Evolutionary conservation across 768 basidiomycete species (phyloP), one percentile per base, ranked within the genome.

Genomic region (Termitomyces sp.): DNA sequence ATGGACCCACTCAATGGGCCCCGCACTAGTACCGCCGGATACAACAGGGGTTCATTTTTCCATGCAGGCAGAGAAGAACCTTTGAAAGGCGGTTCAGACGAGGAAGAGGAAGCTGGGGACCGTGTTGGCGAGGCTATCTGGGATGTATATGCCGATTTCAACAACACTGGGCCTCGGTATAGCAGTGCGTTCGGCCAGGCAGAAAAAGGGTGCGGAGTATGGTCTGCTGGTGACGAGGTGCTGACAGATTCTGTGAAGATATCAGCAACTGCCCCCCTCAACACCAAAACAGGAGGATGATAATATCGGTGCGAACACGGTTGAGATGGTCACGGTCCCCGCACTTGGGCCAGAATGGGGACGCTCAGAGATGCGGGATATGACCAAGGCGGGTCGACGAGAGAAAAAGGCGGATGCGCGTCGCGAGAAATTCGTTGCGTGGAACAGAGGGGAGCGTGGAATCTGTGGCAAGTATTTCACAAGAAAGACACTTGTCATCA

Each of bases 301-400:
- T 12, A 66, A 68, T 44, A 65, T 61, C 42, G 51, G 70, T 17
- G 54, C 63, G 4, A 75, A 76, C 10, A 83, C 81, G 3, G 89
- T 94, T 23, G 94, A 98, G 70, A 78, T 95, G 69, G 88, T 96
- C 43, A 96, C 94, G 0, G 92, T 97, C 0, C 94, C 94, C 3
- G 90, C 90, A 2, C 77, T 98, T 3, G 94, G 94, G 19, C 75
- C 94, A 0, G 94, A 98, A 73, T 98, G 94, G 94, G 80, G 80
- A 25, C 83, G 84, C 49, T 74, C 79, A 19, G 94, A 98, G 68
- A 71, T 97, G 69, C 80, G 79, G 47, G 79, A 80, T 37, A 88
- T 92, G 82, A 89, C 88, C 1, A 88, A 85, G 64, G 73, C 83
- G 2, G 89, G 82, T 5, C 81, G 80, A 66, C 76, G 80, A 28